Percentiles rank a stretch among this genome's conserved stretches.
These are phyloP conservation scores for Phaffia australis DNA, from an alignment of 768 basidiomycete species.

Conservation along the genomic window DNA sequence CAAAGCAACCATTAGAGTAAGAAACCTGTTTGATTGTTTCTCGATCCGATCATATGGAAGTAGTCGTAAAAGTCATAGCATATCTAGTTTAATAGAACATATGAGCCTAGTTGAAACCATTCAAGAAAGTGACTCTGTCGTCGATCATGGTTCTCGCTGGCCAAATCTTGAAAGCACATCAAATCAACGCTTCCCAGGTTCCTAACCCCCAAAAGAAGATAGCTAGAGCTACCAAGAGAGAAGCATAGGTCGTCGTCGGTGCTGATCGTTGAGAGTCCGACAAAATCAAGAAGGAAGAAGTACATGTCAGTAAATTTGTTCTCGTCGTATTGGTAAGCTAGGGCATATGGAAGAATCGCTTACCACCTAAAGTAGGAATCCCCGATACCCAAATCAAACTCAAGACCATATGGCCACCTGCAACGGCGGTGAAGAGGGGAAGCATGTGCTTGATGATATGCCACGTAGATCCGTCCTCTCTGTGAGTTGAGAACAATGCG, in stretches of 20 bases:
- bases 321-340: not conserved
- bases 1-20: no score
- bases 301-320: not conserved
- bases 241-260: slow-evolving; percentile 16
- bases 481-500: slow-evolving; percentile 7
- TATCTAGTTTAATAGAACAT: no score
- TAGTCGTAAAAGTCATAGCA: no score
- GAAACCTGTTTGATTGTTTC: no score
- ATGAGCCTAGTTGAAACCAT: no score
- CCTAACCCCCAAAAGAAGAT: slow-evolving; percentile 21
- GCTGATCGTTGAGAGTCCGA: not conserved
- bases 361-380: slow-evolving; percentile 6
- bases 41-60: no score
- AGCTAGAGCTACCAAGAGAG: slow-evolving; percentile 15
- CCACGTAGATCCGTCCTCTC: slow-evolving; percentile 1
- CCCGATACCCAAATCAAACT: slow-evolving; percentile 12
- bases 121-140: no score
- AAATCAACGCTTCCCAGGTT: slow-evolving; percentile 20
- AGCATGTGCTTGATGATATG: slow-evolving; percentile 4
- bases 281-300: not conserved
- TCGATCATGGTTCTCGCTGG: no score
- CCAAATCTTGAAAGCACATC: not conserved
- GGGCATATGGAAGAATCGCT: not conserved
- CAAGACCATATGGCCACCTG: slow-evolving; percentile 5
- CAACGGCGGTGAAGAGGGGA: slow-evolving; percentile 16